phyloP scores from a whole-genome alignment of 495 filamentous ascomycete genomes.

The Physcia stellaris region DNA sequence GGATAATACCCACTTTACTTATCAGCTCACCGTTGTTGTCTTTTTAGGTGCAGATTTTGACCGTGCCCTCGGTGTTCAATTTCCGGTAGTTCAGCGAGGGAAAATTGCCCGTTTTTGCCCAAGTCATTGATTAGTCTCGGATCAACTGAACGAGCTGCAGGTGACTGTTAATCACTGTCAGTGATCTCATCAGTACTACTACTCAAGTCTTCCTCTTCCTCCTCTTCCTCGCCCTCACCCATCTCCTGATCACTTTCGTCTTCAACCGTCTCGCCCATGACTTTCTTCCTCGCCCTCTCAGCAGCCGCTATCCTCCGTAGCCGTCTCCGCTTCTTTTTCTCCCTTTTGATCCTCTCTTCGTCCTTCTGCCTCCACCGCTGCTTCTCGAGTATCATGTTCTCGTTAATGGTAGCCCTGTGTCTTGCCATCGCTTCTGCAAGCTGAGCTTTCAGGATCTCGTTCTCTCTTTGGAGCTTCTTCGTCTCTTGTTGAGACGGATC shows the following conservation, averaged over 20 bases:
- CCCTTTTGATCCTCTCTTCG: slow-evolving; percentile 21
- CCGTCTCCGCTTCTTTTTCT: slow-evolving; percentile 22
- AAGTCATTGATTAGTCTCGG: no score
- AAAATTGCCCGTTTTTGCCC: no score
- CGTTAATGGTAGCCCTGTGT: slow-evolving; percentile 3
- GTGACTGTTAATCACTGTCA: slow-evolving; percentile 12
- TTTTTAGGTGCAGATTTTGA: no score
- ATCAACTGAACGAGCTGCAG: no score
- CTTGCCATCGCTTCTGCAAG: slow-evolving; percentile 6
- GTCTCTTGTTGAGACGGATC: no score
- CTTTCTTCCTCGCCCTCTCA: slow-evolving; percentile 12
- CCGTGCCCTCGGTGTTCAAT: no score
- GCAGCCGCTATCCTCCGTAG: slow-evolving; percentile 12
- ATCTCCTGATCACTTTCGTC: slow-evolving; percentile 2
- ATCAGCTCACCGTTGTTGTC: no score
- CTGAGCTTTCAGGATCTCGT: slow-evolving; percentile 6
- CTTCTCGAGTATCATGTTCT: slow-evolving; percentile 17
- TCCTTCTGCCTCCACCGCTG: slow-evolving; percentile 22
- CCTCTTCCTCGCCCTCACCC: slow-evolving; percentile 11
- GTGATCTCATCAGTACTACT: slow-evolving; percentile 17
- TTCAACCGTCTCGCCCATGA: slow-evolving; percentile 13
- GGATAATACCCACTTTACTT: no score
- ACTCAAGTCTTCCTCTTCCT: slow-evolving; percentile 11
- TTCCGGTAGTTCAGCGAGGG: no score
- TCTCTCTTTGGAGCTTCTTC: slow-evolving; percentile 11